Conservation (phyloP, 306 rosid genomes). For the Begonia masoniana region DNA sequence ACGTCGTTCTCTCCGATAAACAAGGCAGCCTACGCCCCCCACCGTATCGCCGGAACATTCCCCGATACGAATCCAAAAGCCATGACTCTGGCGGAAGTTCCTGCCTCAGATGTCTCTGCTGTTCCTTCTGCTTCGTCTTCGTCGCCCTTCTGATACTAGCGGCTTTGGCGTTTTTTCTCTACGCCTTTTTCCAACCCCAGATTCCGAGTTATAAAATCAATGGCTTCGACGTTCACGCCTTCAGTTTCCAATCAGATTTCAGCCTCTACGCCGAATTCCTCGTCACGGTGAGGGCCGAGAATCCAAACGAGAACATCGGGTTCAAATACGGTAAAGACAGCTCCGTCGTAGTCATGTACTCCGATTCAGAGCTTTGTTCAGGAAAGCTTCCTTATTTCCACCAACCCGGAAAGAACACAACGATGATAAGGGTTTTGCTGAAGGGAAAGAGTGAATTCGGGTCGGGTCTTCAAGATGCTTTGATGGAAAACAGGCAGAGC, state of each 20-base stretch:
- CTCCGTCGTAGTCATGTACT: slow-evolving; percentile 5
- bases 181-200: background rate
- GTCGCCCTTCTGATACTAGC: background rate
- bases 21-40: slow-evolving; percentile 11
- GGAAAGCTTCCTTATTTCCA: slow-evolving; percentile 25
- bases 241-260: slow-evolving; percentile 2
- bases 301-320: slow-evolving; percentile 3
- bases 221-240: slow-evolving; percentile 1
- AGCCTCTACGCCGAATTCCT: slow-evolving; percentile 9
- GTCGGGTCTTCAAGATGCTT: background rate
- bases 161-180: background rate
- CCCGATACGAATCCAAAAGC: slow-evolving; percentile 4
- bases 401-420: slow-evolving; percentile 22
- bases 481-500: slow-evolving; percentile 9
- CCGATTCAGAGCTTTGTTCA: slow-evolving; percentile 2
- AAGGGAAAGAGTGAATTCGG: slow-evolving; percentile 24
- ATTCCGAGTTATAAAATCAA: slow-evolving; percentile 5
- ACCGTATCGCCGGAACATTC: slow-evolving; percentile 10
- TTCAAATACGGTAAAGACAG: slow-evolving; percentile 9
- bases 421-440: slow-evolving; percentile 13
- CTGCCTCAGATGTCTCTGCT: slow-evolving; percentile 5
- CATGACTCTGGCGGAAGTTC: slow-evolving; percentile 1
- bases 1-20: slow-evolving; percentile 2
- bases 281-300: slow-evolving; percentile 4
- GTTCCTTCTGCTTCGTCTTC: background rate